Conservation (phyloP, 164 flowering plant species). For the Chloranthus sessilifolius region DNA sequence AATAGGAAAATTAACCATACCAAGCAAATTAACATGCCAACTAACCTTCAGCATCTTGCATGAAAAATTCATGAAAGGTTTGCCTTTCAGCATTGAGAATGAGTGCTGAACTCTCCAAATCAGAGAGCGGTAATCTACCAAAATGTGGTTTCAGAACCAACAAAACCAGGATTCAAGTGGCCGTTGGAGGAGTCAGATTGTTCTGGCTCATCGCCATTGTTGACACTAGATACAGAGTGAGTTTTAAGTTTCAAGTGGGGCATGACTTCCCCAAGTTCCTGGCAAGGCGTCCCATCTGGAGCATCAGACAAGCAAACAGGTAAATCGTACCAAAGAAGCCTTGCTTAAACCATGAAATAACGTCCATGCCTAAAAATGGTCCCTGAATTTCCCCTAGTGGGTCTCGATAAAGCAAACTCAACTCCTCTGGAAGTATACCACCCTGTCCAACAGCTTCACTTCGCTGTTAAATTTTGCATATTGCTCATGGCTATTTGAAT, state of each 20-base stretch:
- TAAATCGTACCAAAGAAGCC: conserved; percentile 85
- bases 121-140: too few species aligned
- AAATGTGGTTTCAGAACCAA: too few species aligned
- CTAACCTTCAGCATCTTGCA: too few species aligned
- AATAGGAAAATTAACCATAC: too few species aligned
- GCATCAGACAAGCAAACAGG: conserved; percentile 77
- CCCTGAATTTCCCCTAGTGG: conserved; percentile 95
- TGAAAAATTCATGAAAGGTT: too few species aligned
- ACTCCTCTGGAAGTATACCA: conserved; percentile 46
- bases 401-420: conserved; percentile 70
- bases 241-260: conserved; percentile 49
- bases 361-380: conserved; percentile 81
- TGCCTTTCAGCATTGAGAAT: too few species aligned
- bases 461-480: conserved; percentile 14
- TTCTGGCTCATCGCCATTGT: conserved; percentile 22
- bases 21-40: too few species aligned
- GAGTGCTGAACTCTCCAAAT: too few species aligned
- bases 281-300: conserved; percentile 67
- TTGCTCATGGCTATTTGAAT: too few species aligned
- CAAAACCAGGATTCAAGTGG: too few species aligned
- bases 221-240: conserved; percentile 16
- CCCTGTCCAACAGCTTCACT: conserved; percentile 18
- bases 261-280: conserved; percentile 64
- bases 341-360: conserved; percentile 86
- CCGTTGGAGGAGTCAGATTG: conserved; percentile 25